These are phyloP conservation scores for Phytophthora constricta DNA, from an alignment of 352 stramenopile genomes.

Conservation along the genomic window DNA sequence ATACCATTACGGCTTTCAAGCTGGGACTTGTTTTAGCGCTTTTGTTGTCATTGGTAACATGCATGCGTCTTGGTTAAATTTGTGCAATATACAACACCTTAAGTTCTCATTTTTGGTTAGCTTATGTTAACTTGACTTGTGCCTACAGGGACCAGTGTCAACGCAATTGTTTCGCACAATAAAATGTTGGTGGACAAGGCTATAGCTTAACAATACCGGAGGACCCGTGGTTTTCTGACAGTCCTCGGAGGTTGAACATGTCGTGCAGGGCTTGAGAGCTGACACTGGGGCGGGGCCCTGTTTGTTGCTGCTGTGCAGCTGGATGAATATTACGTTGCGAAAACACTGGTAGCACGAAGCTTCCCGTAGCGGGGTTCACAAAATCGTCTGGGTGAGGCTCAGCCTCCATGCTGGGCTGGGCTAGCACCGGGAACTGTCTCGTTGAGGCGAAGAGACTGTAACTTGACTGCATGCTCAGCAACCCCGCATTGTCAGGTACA, in stretches of 20 bases:
- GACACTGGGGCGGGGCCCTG: slow-evolving; percentile 6
- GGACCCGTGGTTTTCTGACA: slow-evolving; percentile 9
- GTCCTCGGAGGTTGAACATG: slow-evolving; percentile 31
- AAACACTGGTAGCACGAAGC: not conserved
- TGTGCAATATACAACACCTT: too few relatives aligned
- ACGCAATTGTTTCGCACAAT: too few relatives aligned
- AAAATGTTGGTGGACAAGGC: too few relatives aligned
- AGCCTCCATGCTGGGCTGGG: not conserved
- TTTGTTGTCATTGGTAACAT: too few relatives aligned
- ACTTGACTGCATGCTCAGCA: slow-evolving; percentile 37
- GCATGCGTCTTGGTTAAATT: too few relatives aligned
- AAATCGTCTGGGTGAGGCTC: not conserved
- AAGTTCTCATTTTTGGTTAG: too few relatives aligned
- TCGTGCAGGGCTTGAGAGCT: slow-evolving; percentile 32
- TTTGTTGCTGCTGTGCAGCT: not conserved
- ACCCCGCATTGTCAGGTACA: slow-evolving; percentile 24
- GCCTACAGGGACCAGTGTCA: too few relatives aligned
- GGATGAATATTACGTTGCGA: slow-evolving; percentile 1
- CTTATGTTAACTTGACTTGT: too few relatives aligned
- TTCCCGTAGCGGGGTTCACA: not conserved
- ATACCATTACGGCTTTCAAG: too few relatives aligned
- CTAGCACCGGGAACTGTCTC: not conserved
- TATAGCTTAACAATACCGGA: not conserved
- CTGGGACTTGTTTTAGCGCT: too few relatives aligned
- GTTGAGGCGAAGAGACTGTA: slow-evolving; percentile 25